Evolutionary conservation across 306 rosid species (phyloP).

Genomic region (Abrus precatorius): DNA sequence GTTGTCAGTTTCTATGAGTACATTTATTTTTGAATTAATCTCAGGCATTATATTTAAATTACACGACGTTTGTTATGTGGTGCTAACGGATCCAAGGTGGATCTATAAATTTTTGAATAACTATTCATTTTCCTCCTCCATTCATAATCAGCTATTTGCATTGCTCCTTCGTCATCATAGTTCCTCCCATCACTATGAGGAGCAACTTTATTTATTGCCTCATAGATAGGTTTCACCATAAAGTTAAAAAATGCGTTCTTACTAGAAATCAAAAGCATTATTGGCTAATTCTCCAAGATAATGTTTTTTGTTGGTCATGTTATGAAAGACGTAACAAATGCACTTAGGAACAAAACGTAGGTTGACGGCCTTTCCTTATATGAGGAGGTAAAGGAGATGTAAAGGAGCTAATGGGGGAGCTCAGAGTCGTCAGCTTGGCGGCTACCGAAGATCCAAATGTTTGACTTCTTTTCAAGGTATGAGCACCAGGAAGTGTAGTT

Average conservation of each 20-base stretch:
- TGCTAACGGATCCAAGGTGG: too few relatives aligned
- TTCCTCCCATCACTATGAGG: constrained; percentile 93
- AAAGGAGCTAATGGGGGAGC: constrained; percentile 84
- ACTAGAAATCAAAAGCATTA: constrained; percentile 74
- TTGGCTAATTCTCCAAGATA: constrained; percentile 88
- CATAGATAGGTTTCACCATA: constrained; percentile 89
- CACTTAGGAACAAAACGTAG: constrained; percentile 86
- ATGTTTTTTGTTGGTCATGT: constrained; percentile 84
- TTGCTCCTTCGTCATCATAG: constrained; percentile 64
- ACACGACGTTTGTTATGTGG: too few relatives aligned
- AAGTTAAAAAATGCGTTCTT: constrained; percentile 77
- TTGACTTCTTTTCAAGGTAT: constrained; percentile 83
- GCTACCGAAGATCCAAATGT: constrained; percentile 83
- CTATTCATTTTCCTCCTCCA: too few relatives aligned
- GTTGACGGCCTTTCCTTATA: constrained; percentile 97
- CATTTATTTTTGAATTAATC: too few relatives aligned
- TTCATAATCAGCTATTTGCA: too few relatives aligned
- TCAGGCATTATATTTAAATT: too few relatives aligned
- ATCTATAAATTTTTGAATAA: too few relatives aligned
- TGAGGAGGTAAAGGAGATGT: constrained; percentile 78
- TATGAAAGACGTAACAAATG: constrained; percentile 80
- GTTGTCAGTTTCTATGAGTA: too few relatives aligned
- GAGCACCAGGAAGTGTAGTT: constrained; percentile 91
- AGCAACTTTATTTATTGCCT: constrained; percentile 82
- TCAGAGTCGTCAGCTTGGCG: constrained; percentile 63